These are phyloP conservation scores for Echria macrotheca DNA, from an alignment of 495 filamentous ascomycete species.

Conservation along the genomic window DNA sequence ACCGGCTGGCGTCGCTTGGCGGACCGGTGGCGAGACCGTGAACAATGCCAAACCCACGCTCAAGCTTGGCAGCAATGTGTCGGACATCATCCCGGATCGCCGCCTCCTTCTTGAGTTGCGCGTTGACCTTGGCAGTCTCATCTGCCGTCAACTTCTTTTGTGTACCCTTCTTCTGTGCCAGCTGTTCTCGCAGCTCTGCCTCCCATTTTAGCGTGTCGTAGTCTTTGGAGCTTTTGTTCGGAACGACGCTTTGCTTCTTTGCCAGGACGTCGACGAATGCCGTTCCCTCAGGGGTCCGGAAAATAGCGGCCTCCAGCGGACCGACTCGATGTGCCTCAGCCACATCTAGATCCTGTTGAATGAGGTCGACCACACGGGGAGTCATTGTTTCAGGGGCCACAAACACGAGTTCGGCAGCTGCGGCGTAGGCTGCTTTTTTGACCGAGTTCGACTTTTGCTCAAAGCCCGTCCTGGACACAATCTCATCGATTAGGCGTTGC, in stretches of 20 bases:
- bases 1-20: constrained; percentile 73
- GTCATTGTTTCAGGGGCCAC: constrained; percentile 81
- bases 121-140: constrained; percentile 83
- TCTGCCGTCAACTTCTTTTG: constrained; percentile 86
- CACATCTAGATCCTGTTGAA: constrained; percentile 63
- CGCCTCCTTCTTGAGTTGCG: constrained; percentile 81
- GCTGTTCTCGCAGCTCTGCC: constrained; percentile 77
- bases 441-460: constrained; percentile 44
- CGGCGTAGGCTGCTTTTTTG: constrained; percentile 65
- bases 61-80: constrained; percentile 59
- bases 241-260: constrained; percentile 62
- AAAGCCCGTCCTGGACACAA: constrained; percentile 42
- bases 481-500: constrained; percentile 40
- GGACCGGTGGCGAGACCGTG: constrained; percentile 75
- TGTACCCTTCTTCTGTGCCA: constrained; percentile 86
- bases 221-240: constrained; percentile 81
- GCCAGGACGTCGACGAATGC: constrained; percentile 86
- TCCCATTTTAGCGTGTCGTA: constrained; percentile 98
- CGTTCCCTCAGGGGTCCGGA: constrained; percentile 79
- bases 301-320: constrained; percentile 83
- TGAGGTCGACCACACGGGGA: constrained; percentile 65
- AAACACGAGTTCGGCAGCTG: constrained; percentile 86
- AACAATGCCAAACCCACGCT: constrained; percentile 79
- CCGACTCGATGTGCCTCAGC: constrained; percentile 63
- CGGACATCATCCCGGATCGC: constrained; percentile 66